Evolutionary conservation across 2,329 filamentous ascomycete genomes (phyloP), one percentile per base, ranked within the genome.

Genomic region (Grosmannia huntii): DNA sequence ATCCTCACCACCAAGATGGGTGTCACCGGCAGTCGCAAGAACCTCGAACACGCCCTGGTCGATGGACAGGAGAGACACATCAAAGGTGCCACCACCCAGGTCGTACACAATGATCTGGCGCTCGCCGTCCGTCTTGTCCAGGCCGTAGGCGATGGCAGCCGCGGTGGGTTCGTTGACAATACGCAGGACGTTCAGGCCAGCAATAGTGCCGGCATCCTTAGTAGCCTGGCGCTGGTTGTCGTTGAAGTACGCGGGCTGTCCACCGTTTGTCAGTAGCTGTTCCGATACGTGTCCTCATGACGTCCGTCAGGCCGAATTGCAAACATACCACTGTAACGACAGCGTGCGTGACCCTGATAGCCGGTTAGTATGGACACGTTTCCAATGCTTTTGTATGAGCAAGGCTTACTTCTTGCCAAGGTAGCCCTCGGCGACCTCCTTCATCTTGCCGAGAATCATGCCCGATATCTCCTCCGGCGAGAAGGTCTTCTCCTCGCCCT

Each of bases 131-230:
- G 82, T 87, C 85, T 92, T 91, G 76, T 94, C 89, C 64, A 96
- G 82, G 72, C 90, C 90, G 75, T 96, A 96, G 67, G 91, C 91
- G 71, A 96, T 90, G 75, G 90, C 91, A 71, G 91, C 91, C 70
- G 91, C 91, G 68, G 91, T 96, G 68, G 91, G 91, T 76, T 96
- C 91, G 81, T 96, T 96, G 71, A 96, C 90, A 64, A 96, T 90
- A 78, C 91, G 90, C 71, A 96, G 87, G 68, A 96, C 89, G 73
- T 95, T 96, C 62, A 96, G 84, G 71, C 91, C 91, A 69, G 91
- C 90, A 69, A 96, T 96, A 64, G 80, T 81, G 73, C 90, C 91
- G 67, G 91, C 91, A 71, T 96, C 90, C 84, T 96, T 96, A 75
- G 90, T 96, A 62, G 91, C 90, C 76, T 95, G 90, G 77, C 91